A percentile compares a stretch with the other conserved stretches of the same genome.
These are phyloP conservation scores for Leishmania tropica DNA, from an alignment of 208 protist species.

Conservation along the genomic window DNA sequence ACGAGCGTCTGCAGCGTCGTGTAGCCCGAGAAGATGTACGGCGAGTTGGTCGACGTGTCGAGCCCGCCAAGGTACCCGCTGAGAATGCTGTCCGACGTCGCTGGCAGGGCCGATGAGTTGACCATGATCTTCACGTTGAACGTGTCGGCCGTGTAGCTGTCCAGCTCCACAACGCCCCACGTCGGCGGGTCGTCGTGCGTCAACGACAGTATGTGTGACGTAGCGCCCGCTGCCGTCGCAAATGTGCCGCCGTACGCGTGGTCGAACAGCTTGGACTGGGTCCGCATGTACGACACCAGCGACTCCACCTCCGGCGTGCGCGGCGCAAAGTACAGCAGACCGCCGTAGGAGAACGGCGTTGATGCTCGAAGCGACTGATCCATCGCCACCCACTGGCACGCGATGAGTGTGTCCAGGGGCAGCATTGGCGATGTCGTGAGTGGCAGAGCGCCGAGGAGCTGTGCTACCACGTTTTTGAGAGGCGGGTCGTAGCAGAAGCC, in stretches of 20 bases:
- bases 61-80: constrained; percentile 25
- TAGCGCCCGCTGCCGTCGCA: constrained; percentile 12
- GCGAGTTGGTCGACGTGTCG: background rate
- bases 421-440: constrained; percentile 17
- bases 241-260: constrained; percentile 48
- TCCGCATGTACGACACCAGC: constrained; percentile 44
- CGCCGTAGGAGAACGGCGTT: constrained; percentile 32
- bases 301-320: constrained; percentile 29
- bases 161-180: constrained; percentile 33
- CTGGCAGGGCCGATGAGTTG: constrained; percentile 33
- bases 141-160: background rate
- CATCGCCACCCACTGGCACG: constrained; percentile 51
- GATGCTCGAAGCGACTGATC: constrained; percentile 2
- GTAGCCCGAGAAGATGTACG: constrained; percentile 43
- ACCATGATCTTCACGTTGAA: constrained; percentile 33
- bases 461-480: background rate
- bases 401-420: constrained; percentile 55
- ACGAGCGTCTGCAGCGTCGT: constrained; percentile 34
- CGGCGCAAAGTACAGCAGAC: constrained; percentile 53
- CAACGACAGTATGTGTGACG: constrained; percentile 7
- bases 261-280: constrained; percentile 31
- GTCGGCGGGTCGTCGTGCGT: constrained; percentile 4
- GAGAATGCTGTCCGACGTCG: background rate
- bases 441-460: background rate
- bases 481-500: constrained; percentile 27